Evolutionary conservation across 78 protist genomes (phyloP), one percentile per base, ranked within the genome.

Genomic region (Salpingoeca rosetta): DNA sequence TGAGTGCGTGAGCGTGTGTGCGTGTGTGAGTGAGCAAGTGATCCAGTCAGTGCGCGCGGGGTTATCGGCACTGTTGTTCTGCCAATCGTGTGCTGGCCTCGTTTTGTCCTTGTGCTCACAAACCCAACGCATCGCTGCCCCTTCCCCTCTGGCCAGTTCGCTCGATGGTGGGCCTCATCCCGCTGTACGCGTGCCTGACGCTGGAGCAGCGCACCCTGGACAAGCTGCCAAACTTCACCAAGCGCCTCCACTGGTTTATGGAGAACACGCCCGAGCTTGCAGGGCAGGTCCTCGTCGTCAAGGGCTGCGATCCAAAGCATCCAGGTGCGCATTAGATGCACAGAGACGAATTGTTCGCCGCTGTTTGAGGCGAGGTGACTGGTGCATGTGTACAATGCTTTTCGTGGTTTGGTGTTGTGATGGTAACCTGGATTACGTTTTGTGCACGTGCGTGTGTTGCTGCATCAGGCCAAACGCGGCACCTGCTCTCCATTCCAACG

Each of bases 121-220:
- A n/a, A n/a, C n/a, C n/a, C n/a, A n/a, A n/a, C n/a, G n/a, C n/a
- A n/a, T n/a, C n/a, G n/a, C n/a, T n/a, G n/a, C n/a, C n/a, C 65
- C 65, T 51, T 51, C 17, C 31, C 17, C 65, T 22, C 17, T 51
- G 31, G 7, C 65, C 17, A 51, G 27, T 86, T 10, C 83, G 87
- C 24, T 87, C 90, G 7, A 3, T 87, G 41, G 92, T 90, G 25
- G 92, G 92, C 31, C 82, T 89, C 28, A 91, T 91, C 41, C 94
- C 94, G 40, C 36, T 89, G 28, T 91, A 45, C 72, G 94, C 94
- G 0, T 38, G 40, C n/a, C 51, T 56, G 41, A 65, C 81, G 31
- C 27, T 92, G 1, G 88, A 84, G 38, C 44, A 57, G n/a, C 72
- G 39, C 12, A 74, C 45, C 26, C 76, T 92, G 35, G 80, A 85